Percentiles rank a stretch among this genome's conserved stretches.
phyloP scores from a whole-genome alignment of 1,139 yeast species.

The Protomyces pachydermus region DNA sequence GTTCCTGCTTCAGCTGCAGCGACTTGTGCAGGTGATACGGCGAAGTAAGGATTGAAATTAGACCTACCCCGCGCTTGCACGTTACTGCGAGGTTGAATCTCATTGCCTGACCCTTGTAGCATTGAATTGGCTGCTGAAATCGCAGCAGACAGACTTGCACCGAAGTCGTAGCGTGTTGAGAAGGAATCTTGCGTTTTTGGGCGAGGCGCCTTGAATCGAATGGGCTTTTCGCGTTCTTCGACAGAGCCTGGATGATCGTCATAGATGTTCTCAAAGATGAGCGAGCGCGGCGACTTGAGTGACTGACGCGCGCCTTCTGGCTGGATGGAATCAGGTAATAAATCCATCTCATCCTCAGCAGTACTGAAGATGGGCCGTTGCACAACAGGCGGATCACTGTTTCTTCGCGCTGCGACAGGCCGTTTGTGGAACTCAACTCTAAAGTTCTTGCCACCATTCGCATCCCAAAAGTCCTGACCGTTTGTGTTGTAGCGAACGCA shows the following conservation, averaged over 20 bases:
- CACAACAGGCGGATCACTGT: conserved; percentile 18
- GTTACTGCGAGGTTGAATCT: background rate
- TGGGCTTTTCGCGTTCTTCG: conserved; percentile 10
- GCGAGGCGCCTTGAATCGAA: conserved; percentile 2
- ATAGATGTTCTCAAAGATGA: conserved; percentile 23
- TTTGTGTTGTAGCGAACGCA: conserved; percentile 57
- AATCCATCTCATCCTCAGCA: conserved; percentile 16
- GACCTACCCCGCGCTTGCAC: conserved; percentile 2
- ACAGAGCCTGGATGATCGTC: conserved; percentile 12
- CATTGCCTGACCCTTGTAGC: conserved; percentile 20
- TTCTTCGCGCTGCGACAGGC: background rate
- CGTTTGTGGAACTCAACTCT: conserved; percentile 45
- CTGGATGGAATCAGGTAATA: background rate
- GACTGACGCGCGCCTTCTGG: background rate
- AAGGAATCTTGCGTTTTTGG: conserved; percentile 10
- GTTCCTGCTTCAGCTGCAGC: conserved; percentile 3
- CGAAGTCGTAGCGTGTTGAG: conserved; percentile 27
- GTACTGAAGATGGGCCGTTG: background rate
- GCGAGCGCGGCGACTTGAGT: conserved; percentile 17
- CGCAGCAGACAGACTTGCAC: conserved; percentile 27
- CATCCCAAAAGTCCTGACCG: conserved; percentile 69
- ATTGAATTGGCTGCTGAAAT: conserved; percentile 23
- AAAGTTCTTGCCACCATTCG: conserved; percentile 58
- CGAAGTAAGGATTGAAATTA: conserved; percentile 15
- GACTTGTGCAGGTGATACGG: background rate